These are phyloP conservation scores for Phytopythium mirpurense DNA, from an alignment of 352 stramenopile species.

Conservation along the genomic window DNA sequence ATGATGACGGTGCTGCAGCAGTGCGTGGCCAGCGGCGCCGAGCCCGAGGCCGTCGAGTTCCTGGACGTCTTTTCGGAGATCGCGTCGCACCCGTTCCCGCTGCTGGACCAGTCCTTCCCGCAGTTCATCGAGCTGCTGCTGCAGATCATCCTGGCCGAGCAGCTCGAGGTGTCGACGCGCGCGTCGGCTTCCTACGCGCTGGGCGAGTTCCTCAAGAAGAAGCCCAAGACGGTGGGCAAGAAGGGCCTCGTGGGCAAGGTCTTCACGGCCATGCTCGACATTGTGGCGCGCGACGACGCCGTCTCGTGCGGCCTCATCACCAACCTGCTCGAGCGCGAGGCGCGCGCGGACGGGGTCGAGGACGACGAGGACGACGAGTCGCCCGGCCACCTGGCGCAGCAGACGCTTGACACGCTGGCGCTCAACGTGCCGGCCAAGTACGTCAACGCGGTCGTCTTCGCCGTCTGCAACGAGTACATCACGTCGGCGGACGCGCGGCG, in stretches of 20 bases:
- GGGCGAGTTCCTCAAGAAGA: conserved; percentile 86
- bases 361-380: conserved; percentile 82
- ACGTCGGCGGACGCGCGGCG: conserved; percentile 82
- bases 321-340: conserved; percentile 70
- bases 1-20: conserved; percentile 86
- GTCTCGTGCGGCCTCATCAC: conserved; percentile 83
- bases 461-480: conserved; percentile 88
- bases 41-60: conserved; percentile 82
- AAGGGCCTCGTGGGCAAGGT: conserved; percentile 78
- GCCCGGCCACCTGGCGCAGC: conserved; percentile 74
- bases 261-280: conserved; percentile 84
- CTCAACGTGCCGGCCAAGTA: conserved; percentile 81
- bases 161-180: conserved; percentile 73
- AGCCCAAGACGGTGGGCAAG: conserved; percentile 88
- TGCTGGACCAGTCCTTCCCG: conserved; percentile 76
- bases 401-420: conserved; percentile 81
- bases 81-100: conserved; percentile 76
- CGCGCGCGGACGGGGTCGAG: conserved; percentile 40
- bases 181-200: conserved; percentile 78
- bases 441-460: conserved; percentile 72
- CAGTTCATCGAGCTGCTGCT: conserved; percentile 81
- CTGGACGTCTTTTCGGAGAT: conserved; percentile 86
- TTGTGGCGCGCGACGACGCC: conserved; percentile 67
- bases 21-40: conserved; percentile 70
- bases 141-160: conserved; percentile 71